These are phyloP conservation scores for Phenoliferia sp. DNA, from an alignment of 1,284 basidiomycete species.

Conservation along the genomic window DNA sequence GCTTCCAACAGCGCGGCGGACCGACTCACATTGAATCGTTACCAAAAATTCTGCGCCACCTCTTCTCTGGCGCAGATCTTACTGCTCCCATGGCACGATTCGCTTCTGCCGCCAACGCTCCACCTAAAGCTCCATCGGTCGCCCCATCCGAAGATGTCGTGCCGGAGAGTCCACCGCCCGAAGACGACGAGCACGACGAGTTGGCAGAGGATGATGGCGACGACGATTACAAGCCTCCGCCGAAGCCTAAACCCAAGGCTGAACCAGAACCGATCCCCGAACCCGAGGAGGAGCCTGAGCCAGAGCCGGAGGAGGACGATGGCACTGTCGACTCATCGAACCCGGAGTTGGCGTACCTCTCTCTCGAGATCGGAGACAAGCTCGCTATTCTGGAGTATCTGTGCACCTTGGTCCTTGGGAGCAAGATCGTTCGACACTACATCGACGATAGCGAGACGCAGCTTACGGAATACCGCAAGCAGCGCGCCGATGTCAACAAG, in stretches of 20 bases:
- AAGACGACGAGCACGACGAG: conserved; percentile 11
- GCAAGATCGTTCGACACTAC: conserved; percentile 75
- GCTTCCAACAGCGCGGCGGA: conserved; percentile 25
- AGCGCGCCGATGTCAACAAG: conserved; percentile 89
- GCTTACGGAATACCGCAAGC: conserved; percentile 86
- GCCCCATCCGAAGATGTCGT: background rate
- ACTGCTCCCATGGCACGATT: conserved; percentile 2
- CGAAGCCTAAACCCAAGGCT: conserved; percentile 1
- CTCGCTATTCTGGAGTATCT: conserved; percentile 81
- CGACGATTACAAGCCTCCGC: background rate
- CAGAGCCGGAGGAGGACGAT: conserved; percentile 7
- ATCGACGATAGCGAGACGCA: conserved; percentile 87
- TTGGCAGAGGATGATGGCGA: background rate
- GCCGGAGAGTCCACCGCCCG: background rate
- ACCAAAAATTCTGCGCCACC: conserved; percentile 22
- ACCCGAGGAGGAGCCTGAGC: conserved; percentile 3
- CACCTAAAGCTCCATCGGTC: background rate
- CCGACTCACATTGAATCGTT: conserved; percentile 16
- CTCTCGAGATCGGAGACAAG: conserved; percentile 69
- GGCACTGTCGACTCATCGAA: conserved; percentile 38
- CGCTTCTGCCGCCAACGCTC: background rate
- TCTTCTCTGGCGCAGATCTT: conserved; percentile 17
- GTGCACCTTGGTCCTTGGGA: conserved; percentile 82
- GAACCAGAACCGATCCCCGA: background rate
- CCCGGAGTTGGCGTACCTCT: conserved; percentile 67